Base-by-base conservation (phyloP, 2,329 filamentous ascomycete species). In the Huntiella abstrusa region DNA sequence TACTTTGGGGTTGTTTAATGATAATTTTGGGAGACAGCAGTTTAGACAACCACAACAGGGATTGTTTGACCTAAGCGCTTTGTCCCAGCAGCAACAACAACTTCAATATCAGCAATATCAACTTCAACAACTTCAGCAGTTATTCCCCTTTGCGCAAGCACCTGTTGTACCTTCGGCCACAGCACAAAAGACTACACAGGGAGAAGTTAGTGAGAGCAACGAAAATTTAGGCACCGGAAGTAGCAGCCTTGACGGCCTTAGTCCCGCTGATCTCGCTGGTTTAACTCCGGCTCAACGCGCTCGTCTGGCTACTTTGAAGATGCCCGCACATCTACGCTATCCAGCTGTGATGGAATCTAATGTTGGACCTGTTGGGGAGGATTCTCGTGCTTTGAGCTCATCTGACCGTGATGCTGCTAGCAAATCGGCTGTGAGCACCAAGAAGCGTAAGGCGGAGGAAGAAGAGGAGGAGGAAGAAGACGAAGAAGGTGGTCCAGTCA, bases 391-490 rank as follows among this genome's bases (percentile, higher is more conserved):
- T 4, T 61, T 64, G 44, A 77, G 76, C 8, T 82, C 78, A 2
- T 77, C 78, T n/a, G 77, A 74, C 28, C 15, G 11, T 50, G 61
- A 58, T 40, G 56, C 58, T 17, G 60, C 62, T 22, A 28, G 8
- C 22, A 56, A 68, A 17, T 67, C 66, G n/a, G 63, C 61, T 50
- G 67, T 66, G 52, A 55, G 59, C 48, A 68, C 61, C 51, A 69
- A 77, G 54, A 86, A 85, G 62, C 72, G 81, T 53, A 86, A 85
- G 62, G 73, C 76, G 0, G 67, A 70, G 4, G 69, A 76, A 16
- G 67, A 74, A 3, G 71, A 75, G n/a, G 73, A 76, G 42, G 74
- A 79, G 10, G 68, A 75, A 40, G 63, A 70, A 28, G 61, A 73
- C 43, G 71, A 70, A 53, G 72, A 67, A 54, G 77, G 70, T 44